A percentile compares a stretch with the other conserved stretches of the same genome.
Conservation (phyloP, 306 rosid genomes). For the Abrus precatorius region DNA sequence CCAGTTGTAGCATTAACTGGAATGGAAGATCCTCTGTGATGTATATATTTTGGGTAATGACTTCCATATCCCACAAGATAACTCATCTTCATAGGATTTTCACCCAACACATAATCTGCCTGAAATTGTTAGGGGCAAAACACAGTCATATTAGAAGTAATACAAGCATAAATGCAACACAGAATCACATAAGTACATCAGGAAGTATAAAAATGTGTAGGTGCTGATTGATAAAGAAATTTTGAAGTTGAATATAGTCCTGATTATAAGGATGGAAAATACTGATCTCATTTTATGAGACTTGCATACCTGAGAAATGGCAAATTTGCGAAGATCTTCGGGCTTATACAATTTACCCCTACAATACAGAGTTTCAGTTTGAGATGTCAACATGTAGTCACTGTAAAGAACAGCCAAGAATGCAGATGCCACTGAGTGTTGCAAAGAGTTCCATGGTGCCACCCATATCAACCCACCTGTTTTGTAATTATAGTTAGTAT, state of each 20-base stretch:
- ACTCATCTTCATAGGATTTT: conserved; percentile 71
- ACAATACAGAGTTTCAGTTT: conserved; percentile 64
- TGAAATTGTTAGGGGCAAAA: conserved; percentile 37
- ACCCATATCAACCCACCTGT: conserved; percentile 79
- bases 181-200: background rate
- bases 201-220: background rate
- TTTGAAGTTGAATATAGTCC: background rate
- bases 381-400: conserved; percentile 73
- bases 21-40: conserved; percentile 81
- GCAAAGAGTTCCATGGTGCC: conserved; percentile 63
- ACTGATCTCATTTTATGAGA: background rate
- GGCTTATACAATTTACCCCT: conserved; percentile 60
- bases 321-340: conserved; percentile 66
- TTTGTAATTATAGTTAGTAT: conserved; percentile 27
- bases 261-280: background rate
- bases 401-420: conserved; percentile 73
- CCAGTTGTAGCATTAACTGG: conserved; percentile 65
- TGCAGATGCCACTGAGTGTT: conserved; percentile 70
- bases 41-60: conserved; percentile 64
- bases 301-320: conserved; percentile 67
- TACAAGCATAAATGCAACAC: conserved; percentile 15
- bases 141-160: conserved; percentile 3
- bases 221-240: background rate
- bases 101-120: conserved; percentile 70
- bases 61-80: conserved; percentile 70